These are phyloP conservation scores for Dissophora ornata DNA, from an alignment of 192 early-diverging fungal species.

Conservation along the genomic window DNA sequence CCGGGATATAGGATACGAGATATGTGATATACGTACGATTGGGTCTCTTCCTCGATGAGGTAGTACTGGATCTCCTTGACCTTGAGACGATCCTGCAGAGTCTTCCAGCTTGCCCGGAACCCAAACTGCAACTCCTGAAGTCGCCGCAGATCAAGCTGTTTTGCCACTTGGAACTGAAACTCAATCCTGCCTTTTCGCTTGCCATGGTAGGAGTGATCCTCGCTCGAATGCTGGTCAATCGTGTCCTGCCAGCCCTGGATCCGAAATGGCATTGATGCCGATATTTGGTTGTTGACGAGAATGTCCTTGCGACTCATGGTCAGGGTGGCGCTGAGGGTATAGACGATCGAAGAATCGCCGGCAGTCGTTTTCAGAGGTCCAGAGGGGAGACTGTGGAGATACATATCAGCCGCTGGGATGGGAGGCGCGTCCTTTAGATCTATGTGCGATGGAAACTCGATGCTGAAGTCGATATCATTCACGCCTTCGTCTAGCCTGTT, in stretches of 20 bases:
- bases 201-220: constrained; percentile 41
- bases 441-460: constrained; percentile 46
- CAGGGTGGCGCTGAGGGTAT: constrained; percentile 21
- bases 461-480: constrained; percentile 41
- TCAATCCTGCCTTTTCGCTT: constrained; percentile 31
- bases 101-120: constrained; percentile 31
- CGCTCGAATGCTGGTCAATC: constrained; percentile 27
- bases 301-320: constrained; percentile 31
- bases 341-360: constrained; percentile 16
- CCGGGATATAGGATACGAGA: not conserved
- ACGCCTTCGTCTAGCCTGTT: constrained; percentile 30
- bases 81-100: constrained; percentile 13
- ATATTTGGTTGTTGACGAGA: constrained; percentile 42
- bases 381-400: constrained; percentile 17
- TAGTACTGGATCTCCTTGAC: constrained; percentile 36
- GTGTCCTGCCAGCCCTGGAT: constrained; percentile 44
- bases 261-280: constrained; percentile 21
- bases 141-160: constrained; percentile 20
- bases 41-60: constrained; percentile 38
- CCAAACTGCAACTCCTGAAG: constrained; percentile 36
- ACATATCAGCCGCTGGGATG: not conserved
- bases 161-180: constrained; percentile 43
- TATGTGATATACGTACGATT: constrained; percentile 19
- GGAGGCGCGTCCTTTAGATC: not conserved
- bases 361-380: constrained; percentile 25